phyloP scores from a whole-genome alignment of 768 basidiomycete species.

The Boletus barrowsii region DNA sequence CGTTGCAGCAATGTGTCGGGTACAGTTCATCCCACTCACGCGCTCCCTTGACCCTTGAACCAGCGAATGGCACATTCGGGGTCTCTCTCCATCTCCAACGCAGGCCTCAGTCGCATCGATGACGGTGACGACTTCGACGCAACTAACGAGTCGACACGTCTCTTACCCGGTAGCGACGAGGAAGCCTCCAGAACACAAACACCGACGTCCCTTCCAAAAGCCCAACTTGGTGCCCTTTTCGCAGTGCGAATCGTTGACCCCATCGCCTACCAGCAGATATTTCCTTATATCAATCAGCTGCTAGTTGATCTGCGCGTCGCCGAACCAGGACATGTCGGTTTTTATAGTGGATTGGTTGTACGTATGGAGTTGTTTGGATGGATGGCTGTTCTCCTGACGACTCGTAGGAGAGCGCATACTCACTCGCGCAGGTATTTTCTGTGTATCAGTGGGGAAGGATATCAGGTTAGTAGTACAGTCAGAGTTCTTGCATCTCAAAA shows the following conservation, averaged over 20 bases:
- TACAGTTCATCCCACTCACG: not conserved
- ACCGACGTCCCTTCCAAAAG: constrained; percentile 37
- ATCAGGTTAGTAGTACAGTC: constrained; percentile 39
- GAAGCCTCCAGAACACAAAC: not conserved
- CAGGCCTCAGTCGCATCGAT: not conserved
- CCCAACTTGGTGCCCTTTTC: constrained; percentile 41
- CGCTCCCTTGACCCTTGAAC: not conserved
- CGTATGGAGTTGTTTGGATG: constrained; percentile 15
- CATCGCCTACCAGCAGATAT: constrained; percentile 58
- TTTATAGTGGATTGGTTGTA: constrained; percentile 65
- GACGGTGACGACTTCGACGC: not conserved
- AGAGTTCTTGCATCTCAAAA: not conserved
- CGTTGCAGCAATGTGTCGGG: not conserved
- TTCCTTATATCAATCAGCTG: constrained; percentile 67
- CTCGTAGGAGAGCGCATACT: constrained; percentile 58
- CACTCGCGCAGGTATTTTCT: constrained; percentile 54
- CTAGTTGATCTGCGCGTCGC: constrained; percentile 51
- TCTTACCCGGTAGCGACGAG: constrained; percentile 11
- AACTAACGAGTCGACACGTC: constrained; percentile 13
- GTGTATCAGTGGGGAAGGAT: constrained; percentile 62
- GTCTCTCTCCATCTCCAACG: not conserved
- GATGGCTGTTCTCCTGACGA: not conserved
- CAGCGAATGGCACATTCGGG: not conserved
- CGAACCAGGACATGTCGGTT: constrained; percentile 54
- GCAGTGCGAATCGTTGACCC: constrained; percentile 55